Evolutionary conservation across 2,329 filamentous ascomycete genomes (phyloP), one percentile per base, ranked within the genome.

Genomic region (Thielaviopsis musarum): DNA sequence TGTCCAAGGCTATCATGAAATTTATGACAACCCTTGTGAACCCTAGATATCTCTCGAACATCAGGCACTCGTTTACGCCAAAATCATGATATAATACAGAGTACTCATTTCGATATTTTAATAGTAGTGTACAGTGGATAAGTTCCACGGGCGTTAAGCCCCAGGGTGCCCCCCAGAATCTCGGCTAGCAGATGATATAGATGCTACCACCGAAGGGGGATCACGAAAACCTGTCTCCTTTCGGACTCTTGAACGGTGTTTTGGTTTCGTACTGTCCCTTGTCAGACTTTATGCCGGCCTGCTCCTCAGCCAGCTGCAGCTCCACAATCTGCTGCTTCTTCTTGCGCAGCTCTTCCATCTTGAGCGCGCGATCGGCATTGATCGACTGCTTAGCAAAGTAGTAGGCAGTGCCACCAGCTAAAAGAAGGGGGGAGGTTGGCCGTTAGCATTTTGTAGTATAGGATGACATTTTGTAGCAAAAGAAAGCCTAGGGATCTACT

Each of bases 381-480:
- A 98, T 95, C 71, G 84, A 85, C 69, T 82, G 80, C 78, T 98
- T 98, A 64, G 93, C 93, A 70, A 96, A 95, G 76, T 88, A 90
- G 77, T 97, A 98, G 67, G 91, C 90, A 64, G 85, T 88, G 64
- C 83, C 93, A 68, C 91, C 93, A 65, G 91, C 89, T 90, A 54
- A 22, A 59, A 41, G 24, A 49, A n/a, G 13, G 48, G 45, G n/a
- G 45, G 45, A 49, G 28, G 19, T 26, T 53, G 15, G 24, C 28
- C 52, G 24, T 53, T 53, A 53, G 52, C n/a, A 26, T 19, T 17
- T 53, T 12, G 13, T 52, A 52, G 13, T 26, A 24, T 15, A 21
- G 24, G 19, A 52, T 5, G 21, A 26, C 13, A 26, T 21, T 21
- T 26, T 26, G 24, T 26, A 22, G 10, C 21, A 24, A 17, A 10